Base-by-base conservation (phyloP, 2,329 filamentous ascomycete species). In the Aspergillus uvarum region DNA sequence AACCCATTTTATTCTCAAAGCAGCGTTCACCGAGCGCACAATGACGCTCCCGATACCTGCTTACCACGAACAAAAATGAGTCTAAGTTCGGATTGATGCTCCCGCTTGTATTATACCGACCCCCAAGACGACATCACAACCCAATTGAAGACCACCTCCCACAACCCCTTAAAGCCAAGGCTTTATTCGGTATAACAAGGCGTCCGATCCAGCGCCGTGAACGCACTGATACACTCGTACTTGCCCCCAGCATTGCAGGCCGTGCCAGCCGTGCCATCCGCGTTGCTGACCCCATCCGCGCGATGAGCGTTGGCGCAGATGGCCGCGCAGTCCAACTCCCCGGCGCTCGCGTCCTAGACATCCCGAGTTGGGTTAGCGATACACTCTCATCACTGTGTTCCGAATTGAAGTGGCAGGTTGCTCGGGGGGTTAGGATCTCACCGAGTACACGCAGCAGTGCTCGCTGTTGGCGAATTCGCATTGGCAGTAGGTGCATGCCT, bases 401-500 rank as follows among this genome's bases (percentile, higher is more conserved):
- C 22, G 22, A 3, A 3, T 22, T 3, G 22, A 22, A 22, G 22
- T 2, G 22, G 22, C 22, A 22, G 22, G 22, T 22, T 22, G 22
- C 22, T 22, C 22, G 22, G 22, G 22, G 22, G 22, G 22, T 35
- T 10, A 12, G 11, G 32, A 35, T 35, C 48, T 5, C 50, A 59
- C 58, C 2, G 58, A 59, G 47, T 59, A 59, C 5, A 59, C 58
- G 29, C 58, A 59, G 48, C 58, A 59, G 26, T 59, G 58, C 5
- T 24, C 21, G 26, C 52, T 31, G 26, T 59, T 29, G 11, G 26
- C 5, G 38, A 59, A 59, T 11, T 56, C 52, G n/a, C 58, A 59
- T 35, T 59, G 58, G 52, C 58, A 59, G 58, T 59, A 59, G n/a
- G 47, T 51, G 38, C 58, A 59, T 10, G 58, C 58, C 19, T 59